Base-by-base conservation (phyloP, 768 basidiomycete species). In the Suillus clintonianus region DNA sequence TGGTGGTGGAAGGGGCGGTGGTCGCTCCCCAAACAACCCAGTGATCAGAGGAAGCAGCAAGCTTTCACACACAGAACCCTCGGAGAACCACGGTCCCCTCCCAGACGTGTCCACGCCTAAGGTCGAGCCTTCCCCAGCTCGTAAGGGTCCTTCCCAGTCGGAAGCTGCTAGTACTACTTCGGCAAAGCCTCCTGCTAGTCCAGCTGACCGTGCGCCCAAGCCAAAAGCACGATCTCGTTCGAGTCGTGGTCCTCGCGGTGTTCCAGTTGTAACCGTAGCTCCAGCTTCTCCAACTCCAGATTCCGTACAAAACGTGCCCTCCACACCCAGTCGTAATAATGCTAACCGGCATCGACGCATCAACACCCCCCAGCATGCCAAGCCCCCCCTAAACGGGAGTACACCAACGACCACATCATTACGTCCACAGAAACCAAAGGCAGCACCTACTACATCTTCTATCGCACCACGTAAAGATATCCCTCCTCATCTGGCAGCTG, bases 401-500 rank as follows among this genome's bases (percentile, higher is more conserved):
- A 59, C 55, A 9, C 61, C 69, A 10, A 60, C 72, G 72, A 67
- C 68, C n/a, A 24, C 61, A 22, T 71, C n/a, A 63, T 67, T 8
- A 69, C 74, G 59, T 79, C 15, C 79, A 15, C 79, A 81, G 63
- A 80, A 76, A 43, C 78, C 80, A 37, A 65, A 58, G 43, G 37
- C 58, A 48, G 69, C 60, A 10, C 71, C 69, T 14, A 64, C 67
- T 19, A 45, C 66, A 45, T 65, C 74, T 24, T 68, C 78, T 57
- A 66, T 65, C 10, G 76, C 80, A 39, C 24, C 74, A 5, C 70
- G 80, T 30, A 89, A 87, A 71, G 87, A 89, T 67, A 70, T 82
- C 5, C 88, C 88, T 45, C 88, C 87, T 10, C 90, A 89, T 64
- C 78, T 88, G 30, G 70, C 71, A 54, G 68, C 68, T 63, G 67